Percentiles rank a stretch among this genome's conserved stretches.
These are phyloP conservation scores for Jamesozyma rosinii DNA, from an alignment of 805 yeast genomes.

Conservation along the genomic window DNA sequence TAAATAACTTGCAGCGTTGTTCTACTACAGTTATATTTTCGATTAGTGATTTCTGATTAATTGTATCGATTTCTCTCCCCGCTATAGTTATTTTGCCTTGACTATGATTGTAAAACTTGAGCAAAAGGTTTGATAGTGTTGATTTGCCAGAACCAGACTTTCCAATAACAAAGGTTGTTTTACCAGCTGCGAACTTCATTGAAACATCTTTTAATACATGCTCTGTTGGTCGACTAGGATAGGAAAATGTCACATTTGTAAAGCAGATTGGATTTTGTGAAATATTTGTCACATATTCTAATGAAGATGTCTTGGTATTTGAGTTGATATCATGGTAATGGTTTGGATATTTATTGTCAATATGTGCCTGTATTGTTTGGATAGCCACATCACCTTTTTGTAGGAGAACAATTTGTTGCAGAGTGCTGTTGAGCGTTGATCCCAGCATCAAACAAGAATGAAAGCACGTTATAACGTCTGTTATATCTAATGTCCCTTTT, in stretches of 20 bases:
- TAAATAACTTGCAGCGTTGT: constrained; percentile 59
- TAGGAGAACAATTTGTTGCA: constrained; percentile 49
- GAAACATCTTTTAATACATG: constrained; percentile 41
- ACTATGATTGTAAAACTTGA: constrained; percentile 45
- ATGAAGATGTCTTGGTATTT: neutral
- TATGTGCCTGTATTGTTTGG: constrained; percentile 36
- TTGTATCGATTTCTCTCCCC: constrained; percentile 36
- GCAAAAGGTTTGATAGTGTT: constrained; percentile 54
- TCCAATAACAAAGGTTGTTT: constrained; percentile 64
- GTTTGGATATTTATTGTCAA: constrained; percentile 9
- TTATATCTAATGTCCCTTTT: constrained; percentile 41
- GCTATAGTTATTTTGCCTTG: constrained; percentile 55
- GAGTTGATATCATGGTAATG: neutral
- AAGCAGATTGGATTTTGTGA: constrained; percentile 35
- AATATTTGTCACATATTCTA: neutral
- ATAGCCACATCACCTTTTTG: constrained; percentile 70
- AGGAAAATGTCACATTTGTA: constrained; percentile 49
- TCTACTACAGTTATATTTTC: constrained; percentile 64
- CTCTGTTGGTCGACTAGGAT: constrained; percentile 46
- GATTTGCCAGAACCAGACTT: constrained; percentile 92
- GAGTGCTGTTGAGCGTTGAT: constrained; percentile 43
- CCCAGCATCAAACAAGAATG: constrained; percentile 73
- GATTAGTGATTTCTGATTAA: constrained; percentile 46
- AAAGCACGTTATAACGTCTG: constrained; percentile 72
- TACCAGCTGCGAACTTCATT: constrained; percentile 38